Evolutionary conservation across 2,329 filamentous ascomycete species (phyloP).

Genomic region (Myriosclerotinia scirpicola): DNA sequence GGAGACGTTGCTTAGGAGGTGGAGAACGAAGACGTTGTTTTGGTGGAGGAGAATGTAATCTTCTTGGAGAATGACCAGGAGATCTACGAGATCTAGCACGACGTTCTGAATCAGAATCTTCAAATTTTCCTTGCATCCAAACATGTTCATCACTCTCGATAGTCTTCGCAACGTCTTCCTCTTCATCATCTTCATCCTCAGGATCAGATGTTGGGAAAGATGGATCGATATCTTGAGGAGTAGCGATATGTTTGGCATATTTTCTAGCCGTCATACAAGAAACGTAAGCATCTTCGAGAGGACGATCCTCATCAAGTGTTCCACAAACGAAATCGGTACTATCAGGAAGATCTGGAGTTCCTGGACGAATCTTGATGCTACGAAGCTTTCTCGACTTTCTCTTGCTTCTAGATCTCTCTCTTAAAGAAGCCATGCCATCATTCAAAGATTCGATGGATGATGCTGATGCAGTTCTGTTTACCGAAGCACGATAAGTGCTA

Average conservation of each 20-base stretch:
- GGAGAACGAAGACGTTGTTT: slow-evolving; percentile 41
- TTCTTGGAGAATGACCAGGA: slow-evolving; percentile 59
- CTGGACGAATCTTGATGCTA: slow-evolving; percentile 59
- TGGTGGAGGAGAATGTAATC: slow-evolving; percentile 57
- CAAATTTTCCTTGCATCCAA: slow-evolving; percentile 71
- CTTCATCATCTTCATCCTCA: slow-evolving; percentile 79
- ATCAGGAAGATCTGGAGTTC: slow-evolving; percentile 83
- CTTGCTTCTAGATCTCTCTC: slow-evolving; percentile 25
- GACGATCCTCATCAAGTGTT: slow-evolving; percentile 91
- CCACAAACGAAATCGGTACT: slow-evolving; percentile 99
- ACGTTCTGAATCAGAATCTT: slow-evolving; percentile 62
- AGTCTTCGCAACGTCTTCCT: slow-evolving; percentile 55
- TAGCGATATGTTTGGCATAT: slow-evolving; percentile 74
- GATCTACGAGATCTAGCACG: slow-evolving; percentile 50
- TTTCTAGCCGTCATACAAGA: slow-evolving; percentile 79
- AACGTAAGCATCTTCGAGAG: slow-evolving; percentile 90
- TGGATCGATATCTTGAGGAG: slow-evolving; percentile 96
- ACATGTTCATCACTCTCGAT: slow-evolving; percentile 67
- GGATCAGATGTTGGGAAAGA: slow-evolving; percentile 95
- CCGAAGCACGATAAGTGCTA: slow-evolving; percentile 36
- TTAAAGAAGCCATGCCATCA: slow-evolving; percentile 34
- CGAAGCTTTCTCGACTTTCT: slow-evolving; percentile 31
- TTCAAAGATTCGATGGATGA: slow-evolving; percentile 57
- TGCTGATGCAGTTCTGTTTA: slow-evolving; percentile 52
- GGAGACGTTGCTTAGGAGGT: slow-evolving; percentile 42